Percentiles rank a stretch among this genome's conserved stretches.
phyloP scores from a whole-genome alignment of 192 early-diverging fungal species.

The Jimgerdemannia flammicorona region DNA sequence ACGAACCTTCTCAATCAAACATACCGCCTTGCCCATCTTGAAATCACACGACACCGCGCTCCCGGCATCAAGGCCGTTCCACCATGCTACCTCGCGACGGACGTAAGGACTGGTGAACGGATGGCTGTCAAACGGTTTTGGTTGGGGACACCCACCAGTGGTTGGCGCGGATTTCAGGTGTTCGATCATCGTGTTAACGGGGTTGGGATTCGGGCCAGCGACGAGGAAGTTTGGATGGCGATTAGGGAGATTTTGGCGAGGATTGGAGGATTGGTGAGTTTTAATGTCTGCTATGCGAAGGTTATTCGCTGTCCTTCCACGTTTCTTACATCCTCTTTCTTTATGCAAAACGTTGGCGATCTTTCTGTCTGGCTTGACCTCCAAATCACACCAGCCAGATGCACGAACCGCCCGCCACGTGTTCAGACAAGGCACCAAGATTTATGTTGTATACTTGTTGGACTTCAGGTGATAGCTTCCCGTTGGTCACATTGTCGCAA shows the following conservation, averaged over 20 bases:
- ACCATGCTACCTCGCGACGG: not conserved
- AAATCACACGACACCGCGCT: not conserved
- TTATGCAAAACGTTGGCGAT: not conserved
- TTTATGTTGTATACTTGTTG: not conserved
- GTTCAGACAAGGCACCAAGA: not conserved
- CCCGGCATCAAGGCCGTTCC: not conserved
- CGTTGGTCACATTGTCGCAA: too few species aligned
- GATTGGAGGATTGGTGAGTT: not conserved
- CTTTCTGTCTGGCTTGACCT: too few species aligned
- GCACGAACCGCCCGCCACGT: not conserved
- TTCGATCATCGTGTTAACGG: not conserved
- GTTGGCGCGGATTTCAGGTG: not conserved
- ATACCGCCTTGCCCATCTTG: not conserved
- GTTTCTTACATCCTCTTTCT: not conserved
- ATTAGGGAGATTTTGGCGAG: not conserved
- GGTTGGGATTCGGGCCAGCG: not conserved
- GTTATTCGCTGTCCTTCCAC: too few species aligned
- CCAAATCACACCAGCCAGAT: not conserved
- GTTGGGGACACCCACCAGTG: not conserved
- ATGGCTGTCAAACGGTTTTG: not conserved
- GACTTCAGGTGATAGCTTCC: not conserved
- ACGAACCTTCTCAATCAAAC: not conserved
- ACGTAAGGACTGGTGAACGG: not conserved
- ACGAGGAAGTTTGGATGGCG: not conserved
- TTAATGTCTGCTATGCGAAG: too few species aligned